Base-by-base conservation (phyloP, 1,284 basidiomycete species). In the Ustilago trichophora region DNA sequence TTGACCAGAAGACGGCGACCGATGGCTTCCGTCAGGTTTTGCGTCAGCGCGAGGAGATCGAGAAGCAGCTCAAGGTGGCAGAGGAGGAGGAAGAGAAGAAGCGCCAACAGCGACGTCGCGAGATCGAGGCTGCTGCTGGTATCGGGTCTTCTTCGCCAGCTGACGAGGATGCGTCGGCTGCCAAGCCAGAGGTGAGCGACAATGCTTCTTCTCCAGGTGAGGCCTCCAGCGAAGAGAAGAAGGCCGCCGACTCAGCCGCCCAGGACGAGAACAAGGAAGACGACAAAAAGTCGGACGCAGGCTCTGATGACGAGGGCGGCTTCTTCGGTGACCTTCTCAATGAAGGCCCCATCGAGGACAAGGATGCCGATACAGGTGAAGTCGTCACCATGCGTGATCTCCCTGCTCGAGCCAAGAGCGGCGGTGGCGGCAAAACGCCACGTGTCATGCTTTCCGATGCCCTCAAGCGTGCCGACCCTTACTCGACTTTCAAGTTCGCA, bases 241-340 rank as follows among this genome's bases (percentile, higher is more conserved):
- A 43, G 19, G 31, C 31, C 16, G 37, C 43, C 7, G 22, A 37
- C 22, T 10, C 40, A 9, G 9, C 16, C 6, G 29, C n/a, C 19
- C 56, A 36, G 8, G 48, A 32, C 15, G 38, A 36, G 8, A 43
- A 46, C n/a, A 40, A 56, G 3, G 21, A 26, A 0, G 15, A 41
- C 10, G 46, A 53, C 36, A 41, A 45, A 16, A 56, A 50, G 19
- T 19, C 43, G 8, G 63, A 57, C 6, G 45, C 29, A 9, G 51
- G 29, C 34, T 65, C 68, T 7, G 67, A 63, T 24, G 44, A 49
- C 27, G 84, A 84, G 21, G 87, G 85, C 7, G 90, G 90, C 8
- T 78, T 97, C 40, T 87, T 97, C 65, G 86, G 86, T 13, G 89
- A 87, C 43, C 84, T 95, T 60, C 85, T 98, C 32, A 90, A 96